Percentiles rank a stretch among this genome's conserved stretches.
These are phyloP conservation scores for Plasmodium gonderi DNA, from an alignment of 169 alveolate genomes.

Conservation along the genomic window DNA sequence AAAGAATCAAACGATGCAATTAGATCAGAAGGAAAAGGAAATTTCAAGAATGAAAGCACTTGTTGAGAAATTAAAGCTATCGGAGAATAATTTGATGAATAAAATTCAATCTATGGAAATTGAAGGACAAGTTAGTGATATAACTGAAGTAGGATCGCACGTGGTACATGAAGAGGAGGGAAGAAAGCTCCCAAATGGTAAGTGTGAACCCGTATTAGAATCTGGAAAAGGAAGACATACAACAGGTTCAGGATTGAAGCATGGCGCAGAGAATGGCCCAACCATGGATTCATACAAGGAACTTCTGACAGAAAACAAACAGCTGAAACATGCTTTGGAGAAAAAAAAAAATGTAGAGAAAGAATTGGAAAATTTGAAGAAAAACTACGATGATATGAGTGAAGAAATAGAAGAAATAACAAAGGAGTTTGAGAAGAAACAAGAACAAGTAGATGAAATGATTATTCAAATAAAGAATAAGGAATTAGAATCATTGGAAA, in stretches of 20 bases:
- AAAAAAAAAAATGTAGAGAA: conserved; percentile 53
- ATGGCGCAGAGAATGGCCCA: too few species aligned
- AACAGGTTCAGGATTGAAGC: background rate
- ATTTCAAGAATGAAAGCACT: conserved; percentile 11
- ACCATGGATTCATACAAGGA: background rate
- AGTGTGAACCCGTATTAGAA: too few species aligned
- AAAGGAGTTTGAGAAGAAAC: conserved; percentile 65
- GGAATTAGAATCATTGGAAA: conserved; percentile 39
- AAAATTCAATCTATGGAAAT: background rate
- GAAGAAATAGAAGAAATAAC: conserved; percentile 71
- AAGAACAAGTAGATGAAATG: conserved; percentile 74
- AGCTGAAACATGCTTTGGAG: background rate
- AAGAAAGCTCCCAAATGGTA: background rate
- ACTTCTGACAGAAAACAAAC: background rate
- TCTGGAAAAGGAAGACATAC: too few species aligned
- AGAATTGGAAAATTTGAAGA: background rate
- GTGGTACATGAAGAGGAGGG: background rate
- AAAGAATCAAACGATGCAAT: conserved; percentile 24
- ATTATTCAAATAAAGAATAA: conserved; percentile 59
- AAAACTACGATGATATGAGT: conserved; percentile 33
- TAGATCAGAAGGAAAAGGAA: conserved; percentile 54
- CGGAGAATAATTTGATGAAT: conserved; percentile 16
- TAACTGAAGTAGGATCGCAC: background rate
- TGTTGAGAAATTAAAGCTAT: conserved; percentile 15
- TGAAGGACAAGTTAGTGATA: background rate